Base-by-base conservation (phyloP, 1,139 yeast genomes). In the Yamadazyma jaroonii region DNA sequence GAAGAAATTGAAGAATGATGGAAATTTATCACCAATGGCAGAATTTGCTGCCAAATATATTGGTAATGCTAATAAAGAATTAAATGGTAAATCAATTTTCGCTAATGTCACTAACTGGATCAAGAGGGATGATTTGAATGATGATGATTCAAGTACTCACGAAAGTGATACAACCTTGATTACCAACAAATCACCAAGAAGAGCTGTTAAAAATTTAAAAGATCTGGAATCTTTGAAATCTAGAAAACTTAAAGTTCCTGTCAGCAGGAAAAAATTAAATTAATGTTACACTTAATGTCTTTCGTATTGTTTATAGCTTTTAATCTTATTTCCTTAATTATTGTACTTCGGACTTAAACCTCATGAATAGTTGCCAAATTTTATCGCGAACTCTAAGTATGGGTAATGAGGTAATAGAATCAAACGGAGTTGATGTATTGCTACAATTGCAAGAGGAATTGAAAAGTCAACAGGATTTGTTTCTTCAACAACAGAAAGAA, bases 51-150 rank as follows among this genome's bases (percentile, higher is more conserved):
- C 79, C 24, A 75, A 73, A 51, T 80, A 69, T 54, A 74, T 80
- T 36, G 85, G 77, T 23, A 74, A 74, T 56, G 76, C 74, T 25
- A 66, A 74, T 43, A 66, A 67, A 43, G 74, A 71, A 30, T 63
- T 73, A 43, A 67, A 68, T 47, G 45, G 57, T 33, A 50, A 65
- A 59, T 72, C 81, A 3, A 64, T 83, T 28, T 70, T 82, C 40
- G 79, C 78, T 25, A 78, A 76, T 49, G 79, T 84, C 43, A 80
- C 77, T 56, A 87, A 74, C 32, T 83, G 90, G 89, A 82, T 83
- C 52, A 58, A 54, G 37, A 50, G 65, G 8, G 73, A 73, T 31
- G 56, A 56, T 14, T 41, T 45, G 24, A 49, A 50, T 32, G 60
- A 57, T 35, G 59, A 53, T 27, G 45, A 49, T 23, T 36, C 41